Conservation (phyloP, 768 basidiomycete species). For the Suillus variegatus region DNA sequence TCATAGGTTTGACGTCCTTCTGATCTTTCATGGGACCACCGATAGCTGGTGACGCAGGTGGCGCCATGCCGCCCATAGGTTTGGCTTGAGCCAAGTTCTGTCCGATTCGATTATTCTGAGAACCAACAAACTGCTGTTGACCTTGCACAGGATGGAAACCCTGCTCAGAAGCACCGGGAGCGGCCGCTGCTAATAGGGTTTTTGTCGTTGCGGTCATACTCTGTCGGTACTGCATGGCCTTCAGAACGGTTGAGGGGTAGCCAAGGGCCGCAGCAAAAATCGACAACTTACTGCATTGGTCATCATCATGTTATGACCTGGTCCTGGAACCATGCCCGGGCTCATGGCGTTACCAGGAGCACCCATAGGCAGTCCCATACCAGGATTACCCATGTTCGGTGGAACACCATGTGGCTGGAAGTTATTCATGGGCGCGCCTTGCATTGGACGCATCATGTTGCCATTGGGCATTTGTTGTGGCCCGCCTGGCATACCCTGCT, state of each 20-base stretch:
- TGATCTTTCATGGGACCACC: slow-evolving; percentile 32
- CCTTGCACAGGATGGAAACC: slow-evolving; percentile 39
- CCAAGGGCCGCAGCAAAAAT: neutral
- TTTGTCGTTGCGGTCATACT: slow-evolving; percentile 39
- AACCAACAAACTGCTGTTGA: slow-evolving; percentile 35
- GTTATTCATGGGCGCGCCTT: slow-evolving; percentile 34
- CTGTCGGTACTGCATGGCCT: slow-evolving; percentile 38
- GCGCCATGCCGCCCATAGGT: slow-evolving; percentile 48
- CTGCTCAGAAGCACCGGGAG: slow-evolving; percentile 40
- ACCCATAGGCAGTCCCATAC: slow-evolving; percentile 36
- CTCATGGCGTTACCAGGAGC: slow-evolving; percentile 33
- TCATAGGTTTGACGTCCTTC: slow-evolving; percentile 36
- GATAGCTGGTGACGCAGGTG: slow-evolving; percentile 54
- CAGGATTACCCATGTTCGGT: slow-evolving; percentile 29
- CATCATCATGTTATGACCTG: slow-evolving; percentile 35
- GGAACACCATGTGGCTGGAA: slow-evolving; percentile 33
- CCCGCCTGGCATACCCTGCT: slow-evolving; percentile 35
- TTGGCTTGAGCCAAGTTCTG: slow-evolving; percentile 32
- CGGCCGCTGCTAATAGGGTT: slow-evolving; percentile 24
- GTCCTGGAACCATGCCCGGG: slow-evolving; percentile 37
- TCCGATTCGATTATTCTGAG: slow-evolving; percentile 32
- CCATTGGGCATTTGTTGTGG: slow-evolving; percentile 42
- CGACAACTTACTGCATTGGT: slow-evolving; percentile 23
- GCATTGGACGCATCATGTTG: slow-evolving; percentile 39
- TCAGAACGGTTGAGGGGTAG: slow-evolving; percentile 14